Evolutionary conservation across 1,284 basidiomycete species (phyloP).

Genomic region (Ganoderma resinaceum): DNA sequence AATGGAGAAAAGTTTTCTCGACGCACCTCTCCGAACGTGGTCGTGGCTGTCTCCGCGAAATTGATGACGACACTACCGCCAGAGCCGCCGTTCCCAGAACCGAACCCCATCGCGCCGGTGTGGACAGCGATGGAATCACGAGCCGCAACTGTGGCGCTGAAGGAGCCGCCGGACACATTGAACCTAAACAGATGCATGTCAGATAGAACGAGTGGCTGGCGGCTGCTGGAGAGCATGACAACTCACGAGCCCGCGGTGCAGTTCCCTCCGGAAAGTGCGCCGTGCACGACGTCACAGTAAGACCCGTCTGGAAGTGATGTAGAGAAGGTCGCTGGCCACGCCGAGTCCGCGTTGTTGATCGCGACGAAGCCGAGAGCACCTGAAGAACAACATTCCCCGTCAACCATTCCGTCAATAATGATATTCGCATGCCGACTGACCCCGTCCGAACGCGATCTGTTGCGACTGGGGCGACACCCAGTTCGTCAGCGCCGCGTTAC

Average conservation of each 20-base stretch:
- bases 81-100: slow-evolving; percentile 28
- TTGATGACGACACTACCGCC: slow-evolving; percentile 48
- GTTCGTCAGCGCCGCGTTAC: slow-evolving; percentile 52
- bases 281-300: slow-evolving; percentile 72
- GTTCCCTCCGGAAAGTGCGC: slow-evolving; percentile 43
- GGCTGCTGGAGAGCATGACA: background rate
- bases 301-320: slow-evolving; percentile 62
- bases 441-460: slow-evolving; percentile 70
- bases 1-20: background rate
- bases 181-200: slow-evolving; percentile 43
- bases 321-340: slow-evolving; percentile 61
- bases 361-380: slow-evolving; percentile 64
- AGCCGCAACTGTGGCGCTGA: slow-evolving; percentile 58
- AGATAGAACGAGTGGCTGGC: background rate
- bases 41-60: slow-evolving; percentile 62
- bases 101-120: slow-evolving; percentile 46
- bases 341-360: slow-evolving; percentile 66
- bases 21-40: slow-evolving; percentile 60
- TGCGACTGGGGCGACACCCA: slow-evolving; percentile 63
- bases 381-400: slow-evolving; percentile 29
- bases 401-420: background rate
- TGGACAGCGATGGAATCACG: slow-evolving; percentile 68
- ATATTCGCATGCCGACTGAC: slow-evolving; percentile 39
- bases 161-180: slow-evolving; percentile 57
- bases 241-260: slow-evolving; percentile 62